Evolutionary conservation across 2,329 filamentous ascomycete genomes (phyloP).

Genomic region (Metarhizium guizhouense): DNA sequence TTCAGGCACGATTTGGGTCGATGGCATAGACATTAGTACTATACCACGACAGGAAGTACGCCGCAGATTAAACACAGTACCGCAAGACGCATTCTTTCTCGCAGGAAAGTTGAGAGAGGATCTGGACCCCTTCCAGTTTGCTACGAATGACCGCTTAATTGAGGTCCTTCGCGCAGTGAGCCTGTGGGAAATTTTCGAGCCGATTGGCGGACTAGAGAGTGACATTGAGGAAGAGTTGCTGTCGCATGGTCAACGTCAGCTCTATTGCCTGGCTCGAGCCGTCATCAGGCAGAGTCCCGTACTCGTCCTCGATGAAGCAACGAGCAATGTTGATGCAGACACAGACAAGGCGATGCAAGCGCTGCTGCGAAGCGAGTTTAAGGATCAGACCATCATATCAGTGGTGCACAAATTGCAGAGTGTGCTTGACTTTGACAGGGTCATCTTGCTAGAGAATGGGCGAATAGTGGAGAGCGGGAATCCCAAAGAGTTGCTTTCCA

Average conservation of each 20-base stretch:
- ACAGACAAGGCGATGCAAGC: conserved; percentile 23
- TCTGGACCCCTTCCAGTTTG: conserved; percentile 32
- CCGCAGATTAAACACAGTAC: conserved; percentile 29
- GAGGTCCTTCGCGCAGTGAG: conserved; percentile 34
- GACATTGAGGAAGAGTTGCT: conserved; percentile 20
- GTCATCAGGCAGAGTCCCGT: conserved; percentile 24
- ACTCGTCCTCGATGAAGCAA: conserved; percentile 30
- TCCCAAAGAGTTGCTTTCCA: conserved; percentile 3
- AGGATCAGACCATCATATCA: conserved; percentile 40
- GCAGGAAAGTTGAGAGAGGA: conserved; percentile 39
- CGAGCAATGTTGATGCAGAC: conserved; percentile 19
- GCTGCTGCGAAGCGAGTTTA: conserved; percentile 23
- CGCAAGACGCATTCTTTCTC: conserved; percentile 43
- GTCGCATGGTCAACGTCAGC: conserved; percentile 35
- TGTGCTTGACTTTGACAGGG: conserved; percentile 27
- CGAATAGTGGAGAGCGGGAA: conserved; percentile 7
- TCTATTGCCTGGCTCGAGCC: conserved; percentile 30
- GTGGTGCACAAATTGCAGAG: conserved; percentile 28
- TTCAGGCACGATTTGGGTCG: conserved; percentile 32
- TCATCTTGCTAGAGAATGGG: conserved; percentile 47
- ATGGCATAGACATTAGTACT: conserved; percentile 27
- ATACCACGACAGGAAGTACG: conserved; percentile 15
- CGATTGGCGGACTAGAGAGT: conserved; percentile 27
- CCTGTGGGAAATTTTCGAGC: conserved; percentile 30
- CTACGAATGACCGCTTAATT: conserved; percentile 27